Base-by-base conservation (phyloP, 2,329 filamentous ascomycete genomes). In the Zalaria sp. region DNA sequence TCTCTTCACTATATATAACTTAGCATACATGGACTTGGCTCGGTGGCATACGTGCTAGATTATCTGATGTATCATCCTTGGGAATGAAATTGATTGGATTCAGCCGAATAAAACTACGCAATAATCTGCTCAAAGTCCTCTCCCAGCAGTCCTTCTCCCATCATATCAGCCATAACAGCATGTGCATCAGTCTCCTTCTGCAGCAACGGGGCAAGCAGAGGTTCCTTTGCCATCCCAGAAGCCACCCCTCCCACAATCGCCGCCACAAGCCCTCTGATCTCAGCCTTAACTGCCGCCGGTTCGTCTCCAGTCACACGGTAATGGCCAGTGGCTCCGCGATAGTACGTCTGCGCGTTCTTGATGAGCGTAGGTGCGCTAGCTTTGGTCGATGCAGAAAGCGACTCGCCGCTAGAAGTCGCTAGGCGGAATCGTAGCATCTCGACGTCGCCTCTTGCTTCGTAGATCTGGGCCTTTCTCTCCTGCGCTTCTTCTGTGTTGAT, bases 271-370 rank as follows among this genome's bases (percentile, higher is more conserved):
- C 43, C 39, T 27, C 55, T 56, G 1, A 58, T 18, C 27, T 41
- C 42, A 3, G 36, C 45, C 35, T 44, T 40, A n/a, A 25, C 34
- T 11, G 38, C 31, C 9, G 40, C 41, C 9, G 50, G 51, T 5
- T 44, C 46, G 27, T 56, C 52, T 18, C 49, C 51, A n/a, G 40
- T 41, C 8, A 44, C 47, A 27, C 48, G 44, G 5, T 54, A 53
- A 28, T 51, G 47, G n/a, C 51, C 50, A 25, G 50, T 46, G 5
- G 71, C 72, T 34, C 73, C 73, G 18, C 69, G 66, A 49, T 75
- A 78, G 50, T 73, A 77, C 4, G 68, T 73, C 46, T 69, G 67
- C 1, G 74, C 72, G 48, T 78, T 78, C 42, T 66, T 67, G 32
- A 73, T 52, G 8, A 77, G 56, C 3, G 64, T 69, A 4, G 57